phyloP scores from a whole-genome alignment of 805 yeast genomes.

The Cyberlindnera nakhonratchasimensis region DNA sequence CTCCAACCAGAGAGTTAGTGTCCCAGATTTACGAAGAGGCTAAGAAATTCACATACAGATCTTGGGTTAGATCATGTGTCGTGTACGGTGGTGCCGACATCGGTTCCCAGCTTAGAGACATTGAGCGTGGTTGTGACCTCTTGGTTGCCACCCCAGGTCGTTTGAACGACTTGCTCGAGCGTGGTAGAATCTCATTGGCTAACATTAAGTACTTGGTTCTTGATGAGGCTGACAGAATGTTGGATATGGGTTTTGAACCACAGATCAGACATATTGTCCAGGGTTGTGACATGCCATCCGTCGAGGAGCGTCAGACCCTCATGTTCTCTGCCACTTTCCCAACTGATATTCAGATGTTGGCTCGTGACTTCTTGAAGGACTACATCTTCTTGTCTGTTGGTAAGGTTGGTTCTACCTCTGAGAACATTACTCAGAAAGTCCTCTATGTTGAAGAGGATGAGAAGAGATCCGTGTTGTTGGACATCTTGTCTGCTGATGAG shows the following conservation, averaged over 20 bases:
- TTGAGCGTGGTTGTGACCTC: slow-evolving; percentile 92
- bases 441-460: slow-evolving; percentile 91
- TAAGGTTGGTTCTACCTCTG: slow-evolving; percentile 98
- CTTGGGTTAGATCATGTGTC: slow-evolving; percentile 96
- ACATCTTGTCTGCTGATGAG: slow-evolving; percentile 77
- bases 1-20: slow-evolving; percentile 99
- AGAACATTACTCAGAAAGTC: slow-evolving; percentile 93
- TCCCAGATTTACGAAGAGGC: slow-evolving; percentile 96
- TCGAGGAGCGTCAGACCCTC: slow-evolving; percentile 87
- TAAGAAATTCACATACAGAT: slow-evolving; percentile 91
- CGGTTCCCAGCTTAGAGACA: slow-evolving; percentile 78
- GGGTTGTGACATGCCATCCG: slow-evolving; percentile 96
- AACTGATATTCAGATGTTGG: slow-evolving; percentile 92
- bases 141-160: slow-evolving; percentile 99
- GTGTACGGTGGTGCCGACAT: slow-evolving; percentile 99
- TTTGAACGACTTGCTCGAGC: slow-evolving; percentile 89
- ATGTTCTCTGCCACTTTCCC: slow-evolving; percentile 99
- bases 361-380: slow-evolving; percentile 94
- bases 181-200: slow-evolving; percentile 86
- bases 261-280: slow-evolving; percentile 98
- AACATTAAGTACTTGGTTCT: slow-evolving; percentile 91
- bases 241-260: slow-evolving; percentile 99
- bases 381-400: slow-evolving; percentile 97
- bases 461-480: slow-evolving; percentile 85
- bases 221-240: slow-evolving; percentile 99